Base-by-base conservation (phyloP, 2,329 filamentous ascomycete genomes). In the Lachnellula cervina region DNA sequence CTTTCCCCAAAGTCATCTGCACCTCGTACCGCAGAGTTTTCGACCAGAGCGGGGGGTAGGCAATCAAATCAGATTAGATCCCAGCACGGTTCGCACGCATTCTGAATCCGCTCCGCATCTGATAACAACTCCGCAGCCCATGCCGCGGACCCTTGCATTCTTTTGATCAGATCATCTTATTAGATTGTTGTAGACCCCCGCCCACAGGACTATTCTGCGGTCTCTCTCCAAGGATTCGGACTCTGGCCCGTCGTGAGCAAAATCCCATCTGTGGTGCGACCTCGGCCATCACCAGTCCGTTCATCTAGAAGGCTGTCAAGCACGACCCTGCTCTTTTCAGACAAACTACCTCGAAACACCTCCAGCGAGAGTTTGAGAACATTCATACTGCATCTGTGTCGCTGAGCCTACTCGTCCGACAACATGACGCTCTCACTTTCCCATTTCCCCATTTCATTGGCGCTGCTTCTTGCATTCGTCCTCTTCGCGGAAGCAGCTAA, bases 351-450 rank as follows among this genome's bases (percentile, higher is more conserved):
- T 60, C 59, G 28, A 49, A 60, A 49, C 43, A 38, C 28, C 55
- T 37, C 53, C 50, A 54, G 32, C 21, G 17, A 32, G 50, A 51
- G 17, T 49, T 52, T 35, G 51, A 55, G 48, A 58, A 64, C 3
- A 38, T 40, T 35, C 49, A 52, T 34, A 25, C 32, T 50, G 45
- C 44, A 55, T 42, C 38, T 34, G 17, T 14, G 48, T 54, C 44
- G 28, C n/a, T n/a, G 35, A 37, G 5, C 5, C 35, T 42, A 23
- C 48, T 21, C 46, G 49, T 49, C 44, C 21, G 2, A 21, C 21
- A 62, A 55, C 37, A 79, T 79, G 76, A 72, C 73, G 21, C 62
- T 73, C 44, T 77, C 74, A 25, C 55, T 77, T 49, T 75, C 72
- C 1, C 73, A 67, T 57, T 72, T 77, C 59, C 66, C 77, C 47